Base-by-base conservation (phyloP, 352 stramenopile genomes). In the Phytophthora sp. region DNA sequence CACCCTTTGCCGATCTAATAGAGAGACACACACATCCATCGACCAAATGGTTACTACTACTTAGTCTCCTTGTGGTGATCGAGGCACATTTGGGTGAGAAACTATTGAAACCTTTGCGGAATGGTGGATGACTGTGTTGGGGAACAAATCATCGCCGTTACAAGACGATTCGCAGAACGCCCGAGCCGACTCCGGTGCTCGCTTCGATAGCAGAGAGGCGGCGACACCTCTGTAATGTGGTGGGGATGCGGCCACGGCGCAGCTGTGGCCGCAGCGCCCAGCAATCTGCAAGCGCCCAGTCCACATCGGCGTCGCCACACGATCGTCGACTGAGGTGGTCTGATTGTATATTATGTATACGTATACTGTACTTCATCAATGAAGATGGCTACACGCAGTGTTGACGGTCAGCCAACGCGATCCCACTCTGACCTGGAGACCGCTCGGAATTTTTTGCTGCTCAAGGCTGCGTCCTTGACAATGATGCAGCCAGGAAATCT, bases 1-100 rank as follows among this genome's bases (percentile, higher is more conserved):
- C 79, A 89, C 21, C 80, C 49, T 29, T 49, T 61, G n/a, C 82
- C 86, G 29, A 95, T 77, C 86, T 94, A 59, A 54, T 27, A 24
- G 7, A 46, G 5, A 20, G 29, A 33, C 29, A 11, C 7, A 33
- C 7, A 11, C 2, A 33, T 33, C 29, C n/a, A n/a, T n/a, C n/a
- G n/a, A n/a, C n/a, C n/a, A n/a, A n/a, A n/a, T n/a, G n/a, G n/a
- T n/a, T n/a, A n/a, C n/a, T n/a, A n/a, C n/a, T n/a, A n/a, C n/a
- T n/a, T n/a, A n/a, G n/a, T n/a, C n/a, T n/a, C n/a, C n/a, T n/a
- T n/a, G n/a, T n/a, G n/a, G n/a, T n/a, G n/a, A n/a, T n/a, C n/a
- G n/a, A n/a, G n/a, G n/a, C n/a, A n/a, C n/a, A n/a, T n/a, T n/a
- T n/a, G n/a, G n/a, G n/a, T n/a, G n/a, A 18, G 7, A 51, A 50